Evolutionary conservation across 1,284 basidiomycete genomes (phyloP), one percentile per base, ranked within the genome.

Genomic region (Apiotrichum montevideense): DNA sequence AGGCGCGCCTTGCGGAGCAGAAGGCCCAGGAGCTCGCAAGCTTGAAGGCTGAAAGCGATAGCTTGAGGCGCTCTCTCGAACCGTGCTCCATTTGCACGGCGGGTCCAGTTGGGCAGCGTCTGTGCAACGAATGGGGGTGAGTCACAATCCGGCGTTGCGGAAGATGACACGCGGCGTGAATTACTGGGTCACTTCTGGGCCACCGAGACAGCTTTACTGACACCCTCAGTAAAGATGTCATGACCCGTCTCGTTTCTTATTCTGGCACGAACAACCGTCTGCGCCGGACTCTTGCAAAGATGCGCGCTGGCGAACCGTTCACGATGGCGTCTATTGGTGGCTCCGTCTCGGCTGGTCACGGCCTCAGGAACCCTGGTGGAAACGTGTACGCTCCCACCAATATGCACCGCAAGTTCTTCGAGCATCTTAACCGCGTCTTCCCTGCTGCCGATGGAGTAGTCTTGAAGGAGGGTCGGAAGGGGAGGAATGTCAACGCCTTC

Each of bases 391-490:
- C 59, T 9, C 60, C 61, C 1, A 37, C 48, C 14, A 72, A 71
- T 55, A 61, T 76, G 54, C 66, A 74, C 58, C 44, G 61, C 3
- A 63, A 65, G n/a, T 52, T 74, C 9, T 76, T 74, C 51, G 63
- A 69, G n/a, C 63, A 70, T 47, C 61, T 76, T 35, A 63, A 73
- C 56, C 40, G 13, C 8, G 58, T 63, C 2, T 76, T 70, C 57
- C 74, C 72, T 6, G 57, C 40, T 11, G n/a, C 11, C 11, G n/a
- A n/a, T 1, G n/a, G 6, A 5, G 6, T 3, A 1, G 4, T 37
- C n/a, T 4, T 29, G 5, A 52, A 33, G 33, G 63, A 53, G 52
- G 54, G 35, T 32, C 42, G 55, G 11, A 57, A 57, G 10, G 33
- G 13, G 3, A n/a, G 35, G 34, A 21, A 21, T 21, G 13, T 3